These are phyloP conservation scores for Chaetothyriales sp. DNA, from an alignment of 2,329 filamentous ascomycete species.

Conservation along the genomic window DNA sequence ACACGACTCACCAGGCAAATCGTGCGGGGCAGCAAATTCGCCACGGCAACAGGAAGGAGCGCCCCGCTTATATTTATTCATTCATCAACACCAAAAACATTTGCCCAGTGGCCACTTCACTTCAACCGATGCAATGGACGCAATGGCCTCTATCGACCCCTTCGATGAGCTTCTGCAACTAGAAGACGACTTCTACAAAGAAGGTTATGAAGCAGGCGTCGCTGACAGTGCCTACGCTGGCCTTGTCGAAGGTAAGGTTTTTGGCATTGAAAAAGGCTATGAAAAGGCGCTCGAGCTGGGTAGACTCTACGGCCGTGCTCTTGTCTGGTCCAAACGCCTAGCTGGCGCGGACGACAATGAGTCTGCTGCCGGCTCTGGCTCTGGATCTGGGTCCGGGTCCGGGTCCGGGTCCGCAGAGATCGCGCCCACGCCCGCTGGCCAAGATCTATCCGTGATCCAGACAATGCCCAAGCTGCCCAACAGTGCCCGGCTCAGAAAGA, in stretches of 20 bases:
- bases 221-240: constrained; percentile 64
- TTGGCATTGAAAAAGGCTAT: constrained; percentile 84
- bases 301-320: constrained; percentile 57
- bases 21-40: background rate
- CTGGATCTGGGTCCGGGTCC: background rate
- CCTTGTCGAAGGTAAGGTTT: constrained; percentile 71
- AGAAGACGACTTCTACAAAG: constrained; percentile 59
- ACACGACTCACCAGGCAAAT: background rate
- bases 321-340: constrained; percentile 47
- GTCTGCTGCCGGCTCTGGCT: background rate
- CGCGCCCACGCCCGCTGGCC: background rate
- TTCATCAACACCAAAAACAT: too few relatives aligned
- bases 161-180: constrained; percentile 44
- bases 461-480: constrained; percentile 22
- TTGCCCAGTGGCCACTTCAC: background rate
- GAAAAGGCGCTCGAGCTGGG: constrained; percentile 81
- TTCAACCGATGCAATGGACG: constrained; percentile 17
- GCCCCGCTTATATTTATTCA: too few relatives aligned
- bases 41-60: background rate
- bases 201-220: constrained; percentile 63
- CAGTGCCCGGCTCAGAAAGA: constrained; percentile 58
- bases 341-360: constrained; percentile 44
- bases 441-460: constrained; percentile 1
- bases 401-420: background rate
- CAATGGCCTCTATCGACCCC: constrained; percentile 30